Base-by-base conservation (phyloP, 1,284 basidiomycete genomes). In the Ustilago bromivora region DNA sequence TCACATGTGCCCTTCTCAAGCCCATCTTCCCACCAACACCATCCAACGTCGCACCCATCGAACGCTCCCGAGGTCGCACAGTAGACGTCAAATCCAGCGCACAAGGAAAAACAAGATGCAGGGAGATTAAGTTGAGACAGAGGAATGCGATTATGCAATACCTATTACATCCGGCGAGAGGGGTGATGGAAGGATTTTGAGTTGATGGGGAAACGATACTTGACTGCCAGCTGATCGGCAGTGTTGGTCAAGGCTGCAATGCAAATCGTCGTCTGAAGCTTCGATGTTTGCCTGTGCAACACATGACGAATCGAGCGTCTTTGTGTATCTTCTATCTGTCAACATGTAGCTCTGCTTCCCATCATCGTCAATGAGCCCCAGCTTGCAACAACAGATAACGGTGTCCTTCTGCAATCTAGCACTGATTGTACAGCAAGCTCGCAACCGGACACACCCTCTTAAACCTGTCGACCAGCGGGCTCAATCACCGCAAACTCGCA, bases 81-180 rank as follows among this genome's bases (percentile, higher is more conserved):
- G n/a, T n/a, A n/a, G n/a, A n/a, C n/a, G n/a, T n/a, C n/a, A n/a
- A n/a, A n/a, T n/a, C n/a, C n/a, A n/a, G n/a, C 55, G 61, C 0
- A 47, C 67, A 13, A 78, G 57, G 57, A 75, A 1, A 78, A 78
- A 60, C 71, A 78, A 35, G 62, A 66, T 9, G 58, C 55, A 46
- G 72, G 3, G 15, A 38, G 19, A 47, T 55, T 7, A 47, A 41
- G 31, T 46, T 75, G 1, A n/a, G 31, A 9, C 28, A 49, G 31
- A 23, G 67, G 9, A 8, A 7, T 11, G 57, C 60, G 59, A 7
- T 66, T 0, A 13, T 15, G 11, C 53, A 38, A 32, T 53, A 15
- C 2, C 2, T 70, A 6, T 15, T 62, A 6, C 35, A 55, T 35
- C 71, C 71, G 17, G 2, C 63, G 1, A 9, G 13, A 12, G 23